Base-by-base conservation (phyloP, 768 basidiomycete species). In the Clitopilus hobsonii region DNA sequence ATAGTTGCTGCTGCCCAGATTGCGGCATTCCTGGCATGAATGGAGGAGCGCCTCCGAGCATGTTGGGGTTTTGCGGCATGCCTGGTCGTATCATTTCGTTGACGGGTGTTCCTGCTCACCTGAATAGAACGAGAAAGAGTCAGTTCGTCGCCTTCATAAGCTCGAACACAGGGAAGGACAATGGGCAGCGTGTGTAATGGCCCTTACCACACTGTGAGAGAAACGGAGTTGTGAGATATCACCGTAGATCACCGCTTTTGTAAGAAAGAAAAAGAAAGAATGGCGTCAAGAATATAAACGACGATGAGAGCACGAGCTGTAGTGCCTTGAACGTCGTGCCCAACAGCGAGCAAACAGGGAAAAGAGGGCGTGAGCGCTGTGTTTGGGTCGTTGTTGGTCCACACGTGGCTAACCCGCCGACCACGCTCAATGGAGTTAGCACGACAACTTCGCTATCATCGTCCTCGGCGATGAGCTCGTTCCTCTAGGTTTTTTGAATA, bases 11-110 rank as follows among this genome's bases (percentile, higher is more conserved):
- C 63, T 75, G 77, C 6, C 63, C 63, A 29, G 70, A 60, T 60
- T 69, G 75, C 38, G 67, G 69, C 38, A 77, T 74, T 53, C 73
- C 74, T 51, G 67, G 73, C 56, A 72, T 65, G 59, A 72, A 73
- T 24, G 69, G 63, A 2, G 69, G 58, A 41, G 60, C 61, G 56
- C 72, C 65, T 29, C 66, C 63, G 41, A 75, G 66, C 69, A 81
- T 74, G 32, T 11, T 36, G 51, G 70, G 55, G 55, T 55, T 10
- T 49, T 59, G 63, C 57, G 77, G 69, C 64, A 74, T 74, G 8
- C 41, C 41, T 23, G 38, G 69, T 60, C 58, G 78, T n/a, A 45
- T 20, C 41, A 45, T 45, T 45, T 45, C 41, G 18, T 45, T 45
- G 41, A 18, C 41, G 16, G 41, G 8, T 45, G 41, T 45, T 45